Percentiles rank a stretch among this genome's conserved stretches.
Conservation (phyloP, 2,329 filamentous ascomycete species). For the Calonectria henricotiae region DNA sequence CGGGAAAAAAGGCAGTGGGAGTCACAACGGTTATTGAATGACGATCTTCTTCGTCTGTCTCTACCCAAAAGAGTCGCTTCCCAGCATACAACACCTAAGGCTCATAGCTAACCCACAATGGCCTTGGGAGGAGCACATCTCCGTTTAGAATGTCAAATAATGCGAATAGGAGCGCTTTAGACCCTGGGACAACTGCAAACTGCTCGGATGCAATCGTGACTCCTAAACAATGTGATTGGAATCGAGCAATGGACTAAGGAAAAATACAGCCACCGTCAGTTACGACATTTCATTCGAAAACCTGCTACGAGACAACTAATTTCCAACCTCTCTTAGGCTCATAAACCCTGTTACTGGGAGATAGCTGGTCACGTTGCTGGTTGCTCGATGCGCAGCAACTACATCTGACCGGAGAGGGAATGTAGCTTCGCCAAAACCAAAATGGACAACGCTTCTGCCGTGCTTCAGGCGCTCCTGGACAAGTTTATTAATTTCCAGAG, state of each 20-base stretch:
- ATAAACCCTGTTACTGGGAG: slow-evolving; percentile 31
- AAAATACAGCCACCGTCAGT: no score
- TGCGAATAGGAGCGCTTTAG: slow-evolving; percentile 26
- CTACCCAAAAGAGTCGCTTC: slow-evolving; percentile 24
- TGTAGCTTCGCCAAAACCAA: slow-evolving; percentile 37
- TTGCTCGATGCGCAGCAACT: slow-evolving; percentile 20
- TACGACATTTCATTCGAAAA: not conserved
- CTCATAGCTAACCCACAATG: slow-evolving; percentile 30
- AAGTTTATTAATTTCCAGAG: slow-evolving; percentile 19
- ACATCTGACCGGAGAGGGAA: slow-evolving; percentile 37
- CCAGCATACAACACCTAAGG: slow-evolving; percentile 24
- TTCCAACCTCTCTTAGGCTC: slow-evolving; percentile 27
- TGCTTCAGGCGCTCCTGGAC: slow-evolving; percentile 11
- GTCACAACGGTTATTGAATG: slow-evolving; percentile 21
- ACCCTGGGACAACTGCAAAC: slow-evolving; percentile 20
- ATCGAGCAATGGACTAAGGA: slow-evolving; percentile 25
- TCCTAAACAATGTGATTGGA: slow-evolving; percentile 17
- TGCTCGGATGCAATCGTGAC: not conserved
- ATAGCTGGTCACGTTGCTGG: slow-evolving; percentile 31
- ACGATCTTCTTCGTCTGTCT: slow-evolving; percentile 25
- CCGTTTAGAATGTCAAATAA: slow-evolving; percentile 22
- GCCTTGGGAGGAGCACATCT: slow-evolving; percentile 26
- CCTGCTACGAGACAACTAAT: not conserved
- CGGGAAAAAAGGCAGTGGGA: no score
- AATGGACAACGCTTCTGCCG: slow-evolving; percentile 12